Percentiles rank a stretch among this genome's conserved stretches.
phyloP scores from a whole-genome alignment of 441 rosid genomes.

The Arabidopsis hybrid region DNA sequence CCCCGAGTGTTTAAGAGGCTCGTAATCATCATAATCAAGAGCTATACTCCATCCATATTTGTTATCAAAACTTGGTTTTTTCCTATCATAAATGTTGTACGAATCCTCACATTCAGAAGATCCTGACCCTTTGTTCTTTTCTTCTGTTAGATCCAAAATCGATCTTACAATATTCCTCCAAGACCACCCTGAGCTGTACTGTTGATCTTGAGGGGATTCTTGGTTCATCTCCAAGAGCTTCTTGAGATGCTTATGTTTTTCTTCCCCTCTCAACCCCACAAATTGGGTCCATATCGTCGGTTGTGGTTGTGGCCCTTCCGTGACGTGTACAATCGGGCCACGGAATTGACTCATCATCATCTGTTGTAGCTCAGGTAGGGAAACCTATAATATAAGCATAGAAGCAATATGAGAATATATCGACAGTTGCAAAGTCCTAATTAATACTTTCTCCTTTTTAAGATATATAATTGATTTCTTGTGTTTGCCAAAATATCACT shows the following conservation, averaged over 20 bases:
- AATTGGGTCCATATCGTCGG: conserved; percentile 67
- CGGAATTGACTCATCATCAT: conserved; percentile 49
- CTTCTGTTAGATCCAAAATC: conserved; percentile 42
- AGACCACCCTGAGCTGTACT: conserved; percentile 51
- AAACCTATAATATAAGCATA: conserved; percentile 54
- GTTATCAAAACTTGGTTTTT: too few species aligned
- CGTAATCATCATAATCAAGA: conserved; percentile 58
- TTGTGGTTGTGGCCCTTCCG: conserved; percentile 39
- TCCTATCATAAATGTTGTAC: conserved; percentile 68
- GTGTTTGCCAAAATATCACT: too few species aligned
- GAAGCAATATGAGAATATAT: background rate
- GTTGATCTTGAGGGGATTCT: conserved; percentile 42
- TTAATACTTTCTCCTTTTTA: too few species aligned
- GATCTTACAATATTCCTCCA: conserved; percentile 61
- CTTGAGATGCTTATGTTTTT: conserved; percentile 62
- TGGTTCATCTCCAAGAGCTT: conserved; percentile 47
- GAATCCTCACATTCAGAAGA: conserved; percentile 54
- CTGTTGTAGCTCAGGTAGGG: conserved; percentile 51
- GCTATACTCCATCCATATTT: conserved; percentile 81
- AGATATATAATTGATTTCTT: too few species aligned
- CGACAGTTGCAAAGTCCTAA: background rate
- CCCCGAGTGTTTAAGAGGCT: conserved; percentile 70
- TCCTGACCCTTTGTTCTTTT: conserved; percentile 23
- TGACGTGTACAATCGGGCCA: conserved; percentile 68
- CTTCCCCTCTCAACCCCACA: conserved; percentile 53